Base-by-base conservation (phyloP, 148 eudicot species). In the Tetragonia tetragonoides region DNA sequence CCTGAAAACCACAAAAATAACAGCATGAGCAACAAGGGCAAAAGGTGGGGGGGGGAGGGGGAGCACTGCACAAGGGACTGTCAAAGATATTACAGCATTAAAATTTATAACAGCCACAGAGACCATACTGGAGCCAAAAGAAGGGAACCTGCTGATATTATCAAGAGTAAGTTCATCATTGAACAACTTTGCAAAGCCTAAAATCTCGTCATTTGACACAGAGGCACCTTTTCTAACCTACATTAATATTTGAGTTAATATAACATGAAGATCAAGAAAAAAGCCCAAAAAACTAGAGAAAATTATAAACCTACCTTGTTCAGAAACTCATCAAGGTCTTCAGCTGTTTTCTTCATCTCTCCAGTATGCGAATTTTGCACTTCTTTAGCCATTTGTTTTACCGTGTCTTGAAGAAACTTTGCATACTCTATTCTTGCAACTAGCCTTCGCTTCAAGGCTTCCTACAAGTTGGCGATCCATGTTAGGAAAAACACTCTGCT, bases 391-490 rank as follows among this genome's bases (percentile, higher is more conserved):
- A 94, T 94, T 83, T 94, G 92, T 84, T 84, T 88, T 56, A 89
- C 95, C 24, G 97, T 94, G 11, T 89, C 98, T 74, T 94, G 97
- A 83, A 94, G 98, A 89, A 94, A 94, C 75, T 90, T 94, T 40
- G 98, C 98, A 83, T 94, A 92, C 78, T 94, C 98, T 78, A 92
- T 94, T 81, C 98, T 88, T 71, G 98, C 98, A 76, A 81, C 87
- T 49, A 94, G 88, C 81, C 81, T 90, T 86, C 91, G 83, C 86
- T 88, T 92, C 77, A 94, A 76, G 68, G 87, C 92, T 77, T 94
- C 98, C 98, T 94, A 63, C 72, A 75, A 78, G 67, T 75, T 44
- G 60, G 69, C 47, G 63, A 20, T 20, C 68, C 60, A n/a, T 28
- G 14, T 78, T 70, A 70, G 5, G 15, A 41, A 42, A 57, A 10